Base-by-base conservation (phyloP, 352 stramenopile genomes). In the Phytophthora ramorum region DNA sequence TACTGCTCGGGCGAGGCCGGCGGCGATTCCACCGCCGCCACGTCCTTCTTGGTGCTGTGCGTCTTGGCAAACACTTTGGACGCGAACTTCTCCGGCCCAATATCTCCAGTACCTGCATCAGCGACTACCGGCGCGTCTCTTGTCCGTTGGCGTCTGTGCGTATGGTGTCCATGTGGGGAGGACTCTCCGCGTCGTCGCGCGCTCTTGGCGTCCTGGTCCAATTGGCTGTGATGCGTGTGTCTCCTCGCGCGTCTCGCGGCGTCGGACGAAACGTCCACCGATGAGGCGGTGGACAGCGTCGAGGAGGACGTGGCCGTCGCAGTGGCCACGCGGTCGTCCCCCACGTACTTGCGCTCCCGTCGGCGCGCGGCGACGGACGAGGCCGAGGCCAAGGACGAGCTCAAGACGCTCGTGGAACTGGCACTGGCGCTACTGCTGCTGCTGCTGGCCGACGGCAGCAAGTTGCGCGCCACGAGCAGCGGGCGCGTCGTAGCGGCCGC, bases 41-140 rank as follows among this genome's bases (percentile, higher is more conserved):
- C 34, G 0, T 69, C 46, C 63, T 32, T 32, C 26, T 32, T 54
- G 2, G 28, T 14, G n/a, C 46, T 50, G 14, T 58, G 30, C 3
- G 63, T 49, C n/a, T 64, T 63, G 7, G 58, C 52, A 2, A 75
- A 53, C 9, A 83, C 68, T 28, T 85, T 85, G 30, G 69, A 63
- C 16, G 69, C 74, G 48, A 83, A 85, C 19, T 81, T 79, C 59
- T 83, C 74, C 0, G 75, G 74, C 2, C 76, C 74, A 46, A 81
- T 74, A 32, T 83, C 75, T 13, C 37, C 35, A 37, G 17, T 24
- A 32, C 26, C 26, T 32, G 26, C 4, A 2, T 32, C 26, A 3
- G 26, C 7, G 7, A 32, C 26, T 32, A 9, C 14, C 44, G 44
- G 32, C 16, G 46, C 26, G 38, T 66, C 54, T 54, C 53, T 43